phyloP scores from a whole-genome alignment of 768 basidiomycete species.

The Russula olivacea region DNA sequence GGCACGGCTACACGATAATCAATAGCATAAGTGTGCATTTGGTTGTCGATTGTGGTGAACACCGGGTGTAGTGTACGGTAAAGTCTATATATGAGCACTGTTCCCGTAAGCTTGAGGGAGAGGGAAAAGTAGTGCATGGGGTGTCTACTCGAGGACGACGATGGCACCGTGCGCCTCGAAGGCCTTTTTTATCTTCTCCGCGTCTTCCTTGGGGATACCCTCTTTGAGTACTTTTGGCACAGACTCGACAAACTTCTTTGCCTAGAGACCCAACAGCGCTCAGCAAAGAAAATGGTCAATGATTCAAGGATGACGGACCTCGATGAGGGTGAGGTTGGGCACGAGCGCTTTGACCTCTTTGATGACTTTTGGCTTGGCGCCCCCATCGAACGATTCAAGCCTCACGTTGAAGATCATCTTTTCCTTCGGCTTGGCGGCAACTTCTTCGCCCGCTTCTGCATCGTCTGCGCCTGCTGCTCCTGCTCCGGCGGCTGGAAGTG shows the following conservation, averaged over 20 bases:
- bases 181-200: slow-evolving; percentile 91
- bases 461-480: slow-evolving; percentile 49
- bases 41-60: not conserved
- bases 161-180: slow-evolving; percentile 87
- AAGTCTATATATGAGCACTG: slow-evolving; percentile 8
- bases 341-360: slow-evolving; percentile 95
- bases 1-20: slow-evolving; percentile 15
- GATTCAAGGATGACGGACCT: slow-evolving; percentile 54
- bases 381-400: slow-evolving; percentile 89
- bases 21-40: slow-evolving; percentile 14
- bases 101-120: not conserved
- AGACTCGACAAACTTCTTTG: slow-evolving; percentile 98
- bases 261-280: slow-evolving; percentile 48
- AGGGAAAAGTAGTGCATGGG: not conserved
- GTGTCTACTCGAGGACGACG: slow-evolving; percentile 68
- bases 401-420: slow-evolving; percentile 97
- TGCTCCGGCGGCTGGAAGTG: slow-evolving; percentile 45
- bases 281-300: not conserved
- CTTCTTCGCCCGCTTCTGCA: not conserved
- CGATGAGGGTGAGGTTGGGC: slow-evolving; percentile 93
- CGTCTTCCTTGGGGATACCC: slow-evolving; percentile 92
- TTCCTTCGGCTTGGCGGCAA: slow-evolving; percentile 88
- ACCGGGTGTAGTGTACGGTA: not conserved
- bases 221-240: slow-evolving; percentile 91
- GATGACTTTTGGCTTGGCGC: slow-evolving; percentile 93